Base-by-base conservation (phyloP, 108 stramenopile genomes). In the Cyclostephanos invisitatus region DNA sequence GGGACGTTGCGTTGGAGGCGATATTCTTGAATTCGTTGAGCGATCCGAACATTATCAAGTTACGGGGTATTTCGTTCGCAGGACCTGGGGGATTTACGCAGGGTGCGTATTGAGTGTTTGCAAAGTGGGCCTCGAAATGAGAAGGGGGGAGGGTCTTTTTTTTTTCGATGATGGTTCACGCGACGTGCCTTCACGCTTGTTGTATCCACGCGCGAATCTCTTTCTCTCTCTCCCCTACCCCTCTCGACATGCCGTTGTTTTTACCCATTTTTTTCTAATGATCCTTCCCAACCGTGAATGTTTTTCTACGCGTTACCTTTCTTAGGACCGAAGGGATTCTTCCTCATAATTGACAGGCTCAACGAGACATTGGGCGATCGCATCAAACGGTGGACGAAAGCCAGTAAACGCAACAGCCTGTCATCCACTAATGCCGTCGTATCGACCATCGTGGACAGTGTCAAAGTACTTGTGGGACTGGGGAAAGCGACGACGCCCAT, bases 261-360 rank as follows among this genome's bases (percentile, higher is more conserved):
- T 11, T 11, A 1, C 40, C 40, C 40, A 8, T n/a, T n/a, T n/a
- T n/a, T n/a, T n/a, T n/a, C n/a, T n/a, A n/a, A n/a, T n/a, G n/a
- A n/a, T n/a, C n/a, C 40, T 56, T 12, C 17, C 42, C 49, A 18
- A 1, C 49, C 66, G 5, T 15, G 67, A 24, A 3, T 24, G 14
- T 20, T 2, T 0, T 18, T 20, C 56, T 11, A 28, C 7, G 3
- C 36, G 5, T 6, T 40, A 11, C 11, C 40, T 53, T 24, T 5
- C 25, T 5, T 20, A 54, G 53, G 53, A 9, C 53, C 53, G 9
- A 54, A 54, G 22, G 68, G 68, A 24, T 70, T 37, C 57, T 88
- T 88, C 62, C 25, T 88, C 20, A 77, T 88, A 32, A 32, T 88
- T 10, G 87, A 88, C 25, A 83, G 83, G 15, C 58, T 88, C 5